Evolutionary conservation across 192 early-diverging fungal species (phyloP), one percentile per base, ranked within the genome.

Genomic region (Chytriomyces sp.): DNA sequence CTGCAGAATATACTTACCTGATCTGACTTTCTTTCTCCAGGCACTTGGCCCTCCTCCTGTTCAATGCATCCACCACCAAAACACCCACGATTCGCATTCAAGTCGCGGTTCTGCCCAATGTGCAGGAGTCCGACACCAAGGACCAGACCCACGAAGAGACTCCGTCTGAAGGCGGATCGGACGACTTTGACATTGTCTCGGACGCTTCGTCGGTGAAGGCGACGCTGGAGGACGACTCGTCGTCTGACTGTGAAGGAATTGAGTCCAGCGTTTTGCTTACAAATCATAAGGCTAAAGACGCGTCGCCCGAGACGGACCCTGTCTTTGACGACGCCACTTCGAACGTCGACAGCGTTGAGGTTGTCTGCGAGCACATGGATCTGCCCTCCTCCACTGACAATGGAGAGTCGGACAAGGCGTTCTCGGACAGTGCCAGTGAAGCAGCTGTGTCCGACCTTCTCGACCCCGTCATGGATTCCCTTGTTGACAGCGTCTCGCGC

Each of bases 401-500:
- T 35, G 35, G 35, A 35, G 35, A 35, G 35, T 35, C 35, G 2
- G 35, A 59, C 20, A 23, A 59, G 57, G 57, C 20, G 57, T 35
- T 35, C 35, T 35, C 35, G 35, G 35, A 35, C 35, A 35, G 35
- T 35, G 35, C 35, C 35, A 35, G 57, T 59, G 23, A 60, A 60
- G 35, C 62, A 26, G 47, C 44, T 6, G 65, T 43, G 65, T 24
- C 11, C 9, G 20, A 64, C 62, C 26, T 13, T 47, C 66, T 46
- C 66, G 73, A 75, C 46, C 73, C 73, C 18, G 46, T 66, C 61
- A 66, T 75, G 62, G 73, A 75, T 43, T 44, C 61, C 35, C 63
- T 75, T 20, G 53, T 75, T 47, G 73, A 64, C 18, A 49, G 45
- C 46, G 64, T 75, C 49, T 46, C 45, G 7, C 45, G 66, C 11